Conservation (phyloP, 352 stramenopile genomes). For the Phytophthora meadii region DNA sequence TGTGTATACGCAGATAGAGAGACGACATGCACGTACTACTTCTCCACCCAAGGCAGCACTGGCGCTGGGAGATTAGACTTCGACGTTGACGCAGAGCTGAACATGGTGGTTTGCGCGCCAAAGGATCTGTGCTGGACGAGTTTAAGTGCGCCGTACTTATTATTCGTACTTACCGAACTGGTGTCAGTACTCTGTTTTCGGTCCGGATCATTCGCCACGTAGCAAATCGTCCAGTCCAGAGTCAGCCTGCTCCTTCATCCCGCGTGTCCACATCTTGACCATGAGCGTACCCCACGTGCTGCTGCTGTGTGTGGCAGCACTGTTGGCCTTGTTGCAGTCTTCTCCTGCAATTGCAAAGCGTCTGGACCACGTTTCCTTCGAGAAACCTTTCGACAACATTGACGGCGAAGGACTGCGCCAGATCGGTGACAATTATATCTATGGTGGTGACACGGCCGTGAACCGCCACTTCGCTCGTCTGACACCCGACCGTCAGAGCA, state of each 20-base stretch:
- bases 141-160: too few species aligned
- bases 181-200: conserved; percentile 1
- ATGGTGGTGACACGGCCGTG: conserved; percentile 68
- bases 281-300: conserved; percentile 31
- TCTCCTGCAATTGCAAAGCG: conserved; percentile 37
- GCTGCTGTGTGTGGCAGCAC: conserved; percentile 30
- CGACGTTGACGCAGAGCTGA: conserved; percentile 35
- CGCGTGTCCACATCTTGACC: conserved; percentile 4
- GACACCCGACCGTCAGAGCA: conserved; percentile 82
- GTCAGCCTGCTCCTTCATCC: conserved; percentile 8
- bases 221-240: conserved; percentile 19
- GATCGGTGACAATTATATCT: conserved; percentile 61
- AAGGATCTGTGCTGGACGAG: neutral
- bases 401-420: conserved; percentile 62
- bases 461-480: conserved; percentile 87
- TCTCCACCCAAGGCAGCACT: conserved; percentile 96
- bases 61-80: conserved; percentile 44
- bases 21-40: conserved; percentile 84
- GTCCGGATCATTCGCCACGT: conserved; percentile 19
- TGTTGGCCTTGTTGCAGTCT: conserved; percentile 29
- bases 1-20: neutral
- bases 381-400: conserved; percentile 85
- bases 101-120: conserved; percentile 35
- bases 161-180: conserved; percentile 15
- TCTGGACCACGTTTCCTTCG: conserved; percentile 66